phyloP scores from a whole-genome alignment of 305 asterid genomes.

The Rubia balearica region DNA sequence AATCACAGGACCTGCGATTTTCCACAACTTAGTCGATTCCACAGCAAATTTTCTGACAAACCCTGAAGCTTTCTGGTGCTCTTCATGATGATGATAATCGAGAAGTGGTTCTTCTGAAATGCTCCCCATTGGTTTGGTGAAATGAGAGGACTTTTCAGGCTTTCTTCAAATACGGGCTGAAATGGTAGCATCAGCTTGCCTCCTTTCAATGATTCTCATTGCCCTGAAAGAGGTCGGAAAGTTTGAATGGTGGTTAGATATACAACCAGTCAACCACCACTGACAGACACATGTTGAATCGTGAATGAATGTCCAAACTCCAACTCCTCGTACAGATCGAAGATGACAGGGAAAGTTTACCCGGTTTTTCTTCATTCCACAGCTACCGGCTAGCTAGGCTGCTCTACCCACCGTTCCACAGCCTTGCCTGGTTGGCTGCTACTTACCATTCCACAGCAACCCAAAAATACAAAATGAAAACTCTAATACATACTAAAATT shows the following conservation, averaged over 20 bases:
- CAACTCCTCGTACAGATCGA: neutral
- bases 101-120: slow-evolving; percentile 20
- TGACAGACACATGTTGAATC: neutral
- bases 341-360: neutral
- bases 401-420: too few relatives aligned
- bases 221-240: neutral
- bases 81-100: slow-evolving; percentile 1
- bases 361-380: too few relatives aligned
- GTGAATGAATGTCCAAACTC: neutral
- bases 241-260: slow-evolving; percentile 1
- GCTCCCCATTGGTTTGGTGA: slow-evolving; percentile 11
- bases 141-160: neutral
- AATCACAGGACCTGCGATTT: slow-evolving; percentile 62
- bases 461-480: neutral
- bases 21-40: slow-evolving; percentile 64
- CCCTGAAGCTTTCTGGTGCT: slow-evolving; percentile 4
- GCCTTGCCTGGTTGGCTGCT: neutral
- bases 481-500: too few relatives aligned
- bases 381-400: too few relatives aligned
- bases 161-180: neutral
- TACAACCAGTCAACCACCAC: neutral
- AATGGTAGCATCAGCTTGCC: neutral
- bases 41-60: slow-evolving; percentile 31
- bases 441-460: slow-evolving; percentile 8
- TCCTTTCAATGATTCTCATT: neutral